Evolutionary conservation across 176 grass and related monocot genomes (phyloP).

Genomic region (Carex pumila): DNA sequence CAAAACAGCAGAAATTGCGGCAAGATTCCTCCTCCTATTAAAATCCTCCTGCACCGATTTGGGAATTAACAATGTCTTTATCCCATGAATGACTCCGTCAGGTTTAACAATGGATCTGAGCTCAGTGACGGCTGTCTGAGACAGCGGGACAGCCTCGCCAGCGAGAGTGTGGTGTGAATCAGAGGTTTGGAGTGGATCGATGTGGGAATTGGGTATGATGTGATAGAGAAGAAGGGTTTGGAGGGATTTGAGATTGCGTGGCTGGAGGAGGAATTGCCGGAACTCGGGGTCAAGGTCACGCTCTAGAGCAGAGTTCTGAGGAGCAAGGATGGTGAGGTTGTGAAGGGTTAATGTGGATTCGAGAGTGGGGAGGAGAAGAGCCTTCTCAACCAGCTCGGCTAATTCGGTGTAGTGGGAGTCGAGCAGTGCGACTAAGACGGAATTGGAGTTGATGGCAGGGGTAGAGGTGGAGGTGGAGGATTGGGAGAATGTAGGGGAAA

Average conservation of each 20-base stretch:
- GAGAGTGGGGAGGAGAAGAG: constrained; percentile 47
- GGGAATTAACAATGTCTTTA: constrained; percentile 52
- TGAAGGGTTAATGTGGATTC: constrained; percentile 47
- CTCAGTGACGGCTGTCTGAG: not conserved
- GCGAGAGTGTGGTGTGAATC: constrained; percentile 36
- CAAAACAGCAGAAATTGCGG: constrained; percentile 41
- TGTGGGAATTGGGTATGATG: constrained; percentile 44
- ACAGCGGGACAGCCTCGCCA: constrained; percentile 39
- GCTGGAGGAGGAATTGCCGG: constrained; percentile 77
- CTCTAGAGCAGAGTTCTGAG: constrained; percentile 59
- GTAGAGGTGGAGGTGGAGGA: not conserved
- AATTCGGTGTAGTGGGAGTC: constrained; percentile 80
- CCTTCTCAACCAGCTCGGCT: constrained; percentile 78
- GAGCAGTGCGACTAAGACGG: constrained; percentile 59
- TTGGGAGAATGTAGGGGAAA: constrained; percentile 8
- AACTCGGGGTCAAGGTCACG: constrained; percentile 81
- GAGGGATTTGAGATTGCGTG: constrained; percentile 49
- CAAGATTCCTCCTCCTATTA: constrained; percentile 65
- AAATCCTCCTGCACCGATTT: constrained; percentile 73
- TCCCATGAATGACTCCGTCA: constrained; percentile 64
- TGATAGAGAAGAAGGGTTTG: constrained; percentile 64
- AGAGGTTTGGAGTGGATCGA: constrained; percentile 1
- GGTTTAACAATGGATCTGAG: constrained; percentile 42
- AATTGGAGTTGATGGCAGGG: constrained; percentile 63
- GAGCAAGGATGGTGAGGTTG: constrained; percentile 78